These are phyloP conservation scores for Candida schatavii DNA, from an alignment of 805 yeast species.

Conservation along the genomic window DNA sequence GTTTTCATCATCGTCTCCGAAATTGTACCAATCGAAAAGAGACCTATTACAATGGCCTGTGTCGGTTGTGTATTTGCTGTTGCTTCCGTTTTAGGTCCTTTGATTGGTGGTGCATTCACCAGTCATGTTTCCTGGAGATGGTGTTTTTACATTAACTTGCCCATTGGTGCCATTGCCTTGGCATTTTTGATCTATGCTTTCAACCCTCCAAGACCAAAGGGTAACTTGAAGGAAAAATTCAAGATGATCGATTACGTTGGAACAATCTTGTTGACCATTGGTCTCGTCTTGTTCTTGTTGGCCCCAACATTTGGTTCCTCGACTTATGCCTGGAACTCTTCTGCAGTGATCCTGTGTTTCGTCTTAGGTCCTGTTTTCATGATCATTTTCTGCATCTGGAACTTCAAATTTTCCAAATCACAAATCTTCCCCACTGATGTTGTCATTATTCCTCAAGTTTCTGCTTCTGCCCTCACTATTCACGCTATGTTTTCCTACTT, in stretches of 20 bases:
- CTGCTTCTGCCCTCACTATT: slow-evolving; percentile 34
- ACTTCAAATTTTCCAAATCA: slow-evolving; percentile 35
- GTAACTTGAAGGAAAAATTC: slow-evolving; percentile 35
- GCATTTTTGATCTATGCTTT: slow-evolving; percentile 35
- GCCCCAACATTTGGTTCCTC: slow-evolving; percentile 53
- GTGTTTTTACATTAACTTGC: slow-evolving; percentile 70
- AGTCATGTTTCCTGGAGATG: slow-evolving; percentile 64
- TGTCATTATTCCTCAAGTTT: slow-evolving; percentile 34
- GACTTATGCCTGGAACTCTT: slow-evolving; percentile 49
- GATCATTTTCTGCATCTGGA: slow-evolving; percentile 37
- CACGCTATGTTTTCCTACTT: slow-evolving; percentile 35
- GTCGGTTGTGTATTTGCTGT: slow-evolving; percentile 44
- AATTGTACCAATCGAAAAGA: slow-evolving; percentile 26
- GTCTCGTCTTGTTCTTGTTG: slow-evolving; percentile 42
- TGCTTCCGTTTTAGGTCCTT: slow-evolving; percentile 56
- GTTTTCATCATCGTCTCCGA: slow-evolving; percentile 29
- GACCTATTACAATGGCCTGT: slow-evolving; percentile 34
- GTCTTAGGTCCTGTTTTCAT: slow-evolving; percentile 41
- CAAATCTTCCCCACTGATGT: slow-evolving; percentile 49
- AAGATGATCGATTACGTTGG: slow-evolving; percentile 48
- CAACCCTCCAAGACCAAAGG: slow-evolving; percentile 45
- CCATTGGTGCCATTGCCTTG: slow-evolving; percentile 54
- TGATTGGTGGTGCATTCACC: slow-evolving; percentile 64
- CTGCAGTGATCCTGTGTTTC: slow-evolving; percentile 48
- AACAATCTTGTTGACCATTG: slow-evolving; percentile 36